Evolutionary conservation across 768 basidiomycete genomes (phyloP), one percentile per base, ranked within the genome.

Genomic region (Pleurotus eryngii): DNA sequence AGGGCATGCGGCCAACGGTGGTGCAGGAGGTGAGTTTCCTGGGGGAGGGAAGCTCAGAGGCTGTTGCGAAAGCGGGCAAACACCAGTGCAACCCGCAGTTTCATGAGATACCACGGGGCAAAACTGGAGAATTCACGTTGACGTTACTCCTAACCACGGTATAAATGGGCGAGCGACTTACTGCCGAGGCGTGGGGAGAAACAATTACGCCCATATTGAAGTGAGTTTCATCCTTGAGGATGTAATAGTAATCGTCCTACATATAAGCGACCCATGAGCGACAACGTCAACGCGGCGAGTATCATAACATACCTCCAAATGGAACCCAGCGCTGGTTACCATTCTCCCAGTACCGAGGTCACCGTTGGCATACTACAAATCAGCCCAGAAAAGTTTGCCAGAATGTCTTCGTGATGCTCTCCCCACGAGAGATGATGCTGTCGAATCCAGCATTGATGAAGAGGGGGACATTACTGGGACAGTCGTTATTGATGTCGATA

Each of bases 121-220:
- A 37, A 68, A 66, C 62, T 63, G 14, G 35, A 18, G 15, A 17
- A 11, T 35, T 0, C 8, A 2, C 3, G 9, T 35, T 35, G 1
- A 4, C 30, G 30, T 35, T 35, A 17, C 2, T 3, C 30, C 6
- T 22, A 35, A 22, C 38, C 15, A 18, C 0, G 56, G 39, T n/a
- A 38, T 54, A 14, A 27, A 22, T 43, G n/a, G n/a, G 26, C 47
- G 4, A 26, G 26, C 17, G 24, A 57, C 67, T 26, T 56, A 70
- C 70, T 6, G 59, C 50, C 20, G 66, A 47, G 9, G 53, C 57
- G 20, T 58, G 56, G 2, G 71, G 71, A 0, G 57, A 55, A 35
- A 75, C 70, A 15, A 62, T 67, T 9, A 75, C 62, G 3, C 68
- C 74, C 8, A 66, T 68, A 20, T 73, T 75, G 59, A 72, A 67